These are phyloP conservation scores for Solanum pennellii DNA, from an alignment of 257 asterid genomes.

Conservation along the genomic window DNA sequence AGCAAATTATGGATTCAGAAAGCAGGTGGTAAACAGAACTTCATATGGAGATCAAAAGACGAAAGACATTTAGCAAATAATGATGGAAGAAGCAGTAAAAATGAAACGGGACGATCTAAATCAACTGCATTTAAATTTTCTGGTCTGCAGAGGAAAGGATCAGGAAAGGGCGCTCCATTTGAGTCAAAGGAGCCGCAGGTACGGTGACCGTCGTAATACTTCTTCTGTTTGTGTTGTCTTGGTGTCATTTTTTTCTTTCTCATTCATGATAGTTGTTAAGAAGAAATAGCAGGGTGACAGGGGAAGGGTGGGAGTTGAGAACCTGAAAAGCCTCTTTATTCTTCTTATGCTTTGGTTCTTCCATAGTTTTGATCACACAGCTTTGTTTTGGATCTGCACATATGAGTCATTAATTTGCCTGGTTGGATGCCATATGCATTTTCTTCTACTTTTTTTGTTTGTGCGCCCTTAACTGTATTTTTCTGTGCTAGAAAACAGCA, in stretches of 20 bases:
- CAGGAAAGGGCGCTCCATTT: constrained; percentile 25
- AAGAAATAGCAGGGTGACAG: too few species aligned
- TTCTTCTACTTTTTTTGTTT: neutral
- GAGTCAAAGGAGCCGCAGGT: constrained; percentile 56
- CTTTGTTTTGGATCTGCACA: too few species aligned
- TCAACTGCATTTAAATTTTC: constrained; percentile 29
- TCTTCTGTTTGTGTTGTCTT: neutral
- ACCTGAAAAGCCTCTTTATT: too few species aligned
- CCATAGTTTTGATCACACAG: too few species aligned
- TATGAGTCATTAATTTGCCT: neutral
- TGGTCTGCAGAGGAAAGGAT: constrained; percentile 41
- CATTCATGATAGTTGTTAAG: too few species aligned
- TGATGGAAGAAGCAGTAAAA: constrained; percentile 18
- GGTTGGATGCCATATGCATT: neutral
- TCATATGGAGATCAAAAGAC: constrained; percentile 18
- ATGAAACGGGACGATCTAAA: constrained; percentile 31
- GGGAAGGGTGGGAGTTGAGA: too few species aligned
- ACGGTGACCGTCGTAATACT: neutral
- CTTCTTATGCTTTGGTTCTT: too few species aligned
- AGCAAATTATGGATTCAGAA: constrained; percentile 12
- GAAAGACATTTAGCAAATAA: constrained; percentile 11
- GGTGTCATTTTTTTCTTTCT: too few species aligned
- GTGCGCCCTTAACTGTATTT: neutral
- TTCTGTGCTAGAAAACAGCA: neutral
- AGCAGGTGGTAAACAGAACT: constrained; percentile 17